Evolutionary conservation across 2,329 filamentous ascomycete species (phyloP), one percentile per base, ranked within the genome.

Genomic region (Diaporthe ilicicola): DNA sequence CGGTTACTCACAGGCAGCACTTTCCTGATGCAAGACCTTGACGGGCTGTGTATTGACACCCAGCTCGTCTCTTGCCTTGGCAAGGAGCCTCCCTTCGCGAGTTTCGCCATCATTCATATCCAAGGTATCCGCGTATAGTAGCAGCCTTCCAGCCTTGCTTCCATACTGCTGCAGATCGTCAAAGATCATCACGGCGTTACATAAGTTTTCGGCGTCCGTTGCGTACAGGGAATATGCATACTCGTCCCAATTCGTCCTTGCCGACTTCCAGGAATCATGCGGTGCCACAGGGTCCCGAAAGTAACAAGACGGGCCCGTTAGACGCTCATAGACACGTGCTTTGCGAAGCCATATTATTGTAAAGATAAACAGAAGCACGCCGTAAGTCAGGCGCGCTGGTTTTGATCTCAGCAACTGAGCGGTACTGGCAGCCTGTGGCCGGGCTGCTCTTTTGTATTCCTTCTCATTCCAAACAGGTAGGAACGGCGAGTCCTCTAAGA

Each of bases 191-290:
- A 68, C 29, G 15, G 66, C 66, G 19, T 68, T 68, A 42, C 66
- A 68, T 22, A 68, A 44, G 17, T 68, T 42, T 12, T 68, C 53
- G 8, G 34, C 10, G 15, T 68, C 66, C 2, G 54, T 68, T 17
- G 66, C 66, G 27, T 68, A 68, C 32, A 68, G 54, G 10, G 66
- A 55, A 17, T 68, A 68, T 12, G 66, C 66, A 59, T 59, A 68
- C 32, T 59, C 34, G 3, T 1, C 39, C 66, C 66, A 68, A 22
- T 68, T 42, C 27, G 24, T 48, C 27, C 24, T 50, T 27, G 53
- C 24, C 32, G 53, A n/a, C 44, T 34, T 68, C 66, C 32, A 59
- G 29, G 51, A 7, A 9, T 50, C 32, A 34, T 68, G 27, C 17
- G 66, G 54, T 9, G 55, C 44, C 29, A 68, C 53, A 24, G 66